A percentile compares a stretch with the other conserved stretches of the same genome.
Conservation (phyloP, 306 rosid genomes). For the Hippophae gyantsensis region DNA sequence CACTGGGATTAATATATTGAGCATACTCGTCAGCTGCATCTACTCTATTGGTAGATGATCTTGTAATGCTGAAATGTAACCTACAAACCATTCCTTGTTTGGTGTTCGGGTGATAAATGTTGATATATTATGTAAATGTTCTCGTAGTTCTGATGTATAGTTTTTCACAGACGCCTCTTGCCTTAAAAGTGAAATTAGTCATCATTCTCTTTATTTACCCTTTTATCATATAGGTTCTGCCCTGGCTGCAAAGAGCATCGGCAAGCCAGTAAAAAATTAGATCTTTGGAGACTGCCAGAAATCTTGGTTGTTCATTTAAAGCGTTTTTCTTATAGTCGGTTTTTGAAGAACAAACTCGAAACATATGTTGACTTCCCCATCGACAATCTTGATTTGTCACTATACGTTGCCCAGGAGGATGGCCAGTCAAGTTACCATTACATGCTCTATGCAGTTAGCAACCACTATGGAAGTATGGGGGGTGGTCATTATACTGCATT, state of each 20-base stretch:
- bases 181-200: conserved; percentile 6
- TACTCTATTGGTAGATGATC: too few relatives aligned
- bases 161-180: conserved; percentile 1
- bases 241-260: conserved; percentile 80
- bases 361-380: conserved; percentile 88
- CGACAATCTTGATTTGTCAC: conserved; percentile 80
- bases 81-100: too few relatives aligned
- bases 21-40: too few relatives aligned
- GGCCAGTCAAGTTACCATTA: conserved; percentile 51
- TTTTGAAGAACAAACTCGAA: conserved; percentile 84
- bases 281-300: conserved; percentile 98
- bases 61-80: too few relatives aligned
- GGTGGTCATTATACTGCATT: conserved; percentile 98
- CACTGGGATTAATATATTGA: background rate
- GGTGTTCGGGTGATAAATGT: too few relatives aligned
- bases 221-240: conserved; percentile 58
- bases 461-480: conserved; percentile 98
- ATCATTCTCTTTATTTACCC: background rate
- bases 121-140: too few relatives aligned
- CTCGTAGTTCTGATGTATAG: background rate
- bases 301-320: conserved; percentile 95
- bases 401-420: conserved; percentile 47
- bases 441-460: conserved; percentile 88
- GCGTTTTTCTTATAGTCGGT: conserved; percentile 93
- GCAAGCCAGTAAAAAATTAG: conserved; percentile 95